Evolutionary conservation across 345 rosid genomes (phyloP), one percentile per base, ranked within the genome.

Genomic region (Cardamine resedifolia): DNA sequence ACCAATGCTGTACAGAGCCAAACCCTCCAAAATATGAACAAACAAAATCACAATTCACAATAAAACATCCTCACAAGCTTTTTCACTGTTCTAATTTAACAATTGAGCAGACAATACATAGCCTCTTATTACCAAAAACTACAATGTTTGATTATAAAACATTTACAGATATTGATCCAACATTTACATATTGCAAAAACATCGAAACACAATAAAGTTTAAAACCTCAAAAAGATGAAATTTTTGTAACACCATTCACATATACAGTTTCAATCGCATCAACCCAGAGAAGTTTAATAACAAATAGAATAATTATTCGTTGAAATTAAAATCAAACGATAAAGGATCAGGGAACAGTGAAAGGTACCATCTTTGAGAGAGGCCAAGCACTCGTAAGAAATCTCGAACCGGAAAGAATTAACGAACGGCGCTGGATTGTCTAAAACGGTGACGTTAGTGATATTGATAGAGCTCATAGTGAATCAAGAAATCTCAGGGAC

Each of bases 301-400:
- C 28, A 23, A 21, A 11, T 0, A 14, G 16, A 58, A 18, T 33
- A n/a, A 38, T 34, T 34, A n/a, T 10, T 12, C 47, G 36, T 0
- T 12, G 31, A 45, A 31, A 31, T 16, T n/a, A 12, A 58, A 19
- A 31, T 48, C 15, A 3, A 33, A 65, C 2, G 2, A 24, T 26
- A 20, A 2, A 45, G 3, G 18, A 39, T 14, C 1, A 24, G 28
- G 11, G 45, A 43, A 63, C n/a, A 4, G 47, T 20, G 18, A 63
- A 65, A 34, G n/a, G 64, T 83, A 90, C 96, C 96, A 64, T 92
- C 96, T 83, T 92, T 87, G 62, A 92, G 96, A 75, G 96, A 87
- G 30, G 91, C 78, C 80, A 92, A 81, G 73, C 98, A 90, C 83
- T 92, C 98, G 66, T 30, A 92, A 34, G 98, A 90, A 64, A 92